Evolutionary conservation across 352 stramenopile species (phyloP), one percentile per base, ranked within the genome.

Genomic region (Phytophthora pisi): DNA sequence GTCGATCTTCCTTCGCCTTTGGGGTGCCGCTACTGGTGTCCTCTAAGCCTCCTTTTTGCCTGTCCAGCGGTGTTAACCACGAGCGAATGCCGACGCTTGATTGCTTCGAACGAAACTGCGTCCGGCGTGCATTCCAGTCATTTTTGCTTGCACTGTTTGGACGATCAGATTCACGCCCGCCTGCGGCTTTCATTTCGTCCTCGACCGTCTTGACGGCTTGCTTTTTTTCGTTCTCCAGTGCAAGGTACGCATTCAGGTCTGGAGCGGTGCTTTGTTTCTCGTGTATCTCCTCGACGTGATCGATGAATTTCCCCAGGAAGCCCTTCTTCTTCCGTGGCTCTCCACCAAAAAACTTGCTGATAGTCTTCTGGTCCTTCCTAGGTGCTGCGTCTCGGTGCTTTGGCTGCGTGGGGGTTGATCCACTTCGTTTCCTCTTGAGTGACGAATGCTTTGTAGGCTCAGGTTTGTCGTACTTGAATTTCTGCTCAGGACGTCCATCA

Each of bases 181-280:
- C 23, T 55, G 46, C 34, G 28, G 30, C 13, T 61, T 68, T 58
- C 13, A 47, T 51, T 58, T 42, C 15, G n/a, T 34, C 38, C 10
- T 58, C 31, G 24, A 62, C 24, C 16, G n/a, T 38, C 20, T 74
- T 55, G 7, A 60, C 26, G 5, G 54, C 43, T 45, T 54, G 30
- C 5, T 66, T 52, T 51, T 81, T 46, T 42, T 74, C 62, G 13
- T 62, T 53, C 5, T 83, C 71, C 23, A 84, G 45, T 11, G 47
- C 57, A 20, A 77, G n/a, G 10, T 81, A 82, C 31, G 74, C 56
- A 52, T 85, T 36, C 5, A 84, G 36, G 5, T 57, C 64, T n/a
- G 43, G 54, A 9, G 34, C 45, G 1, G 0, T 49, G 10, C 55
- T 59, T 38, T 76, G 77, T 45, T 79, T 64, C 5, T 20, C 60